Evolutionary conservation across 257 asterid species (phyloP).

Genomic region (Capsicum chinense): DNA sequence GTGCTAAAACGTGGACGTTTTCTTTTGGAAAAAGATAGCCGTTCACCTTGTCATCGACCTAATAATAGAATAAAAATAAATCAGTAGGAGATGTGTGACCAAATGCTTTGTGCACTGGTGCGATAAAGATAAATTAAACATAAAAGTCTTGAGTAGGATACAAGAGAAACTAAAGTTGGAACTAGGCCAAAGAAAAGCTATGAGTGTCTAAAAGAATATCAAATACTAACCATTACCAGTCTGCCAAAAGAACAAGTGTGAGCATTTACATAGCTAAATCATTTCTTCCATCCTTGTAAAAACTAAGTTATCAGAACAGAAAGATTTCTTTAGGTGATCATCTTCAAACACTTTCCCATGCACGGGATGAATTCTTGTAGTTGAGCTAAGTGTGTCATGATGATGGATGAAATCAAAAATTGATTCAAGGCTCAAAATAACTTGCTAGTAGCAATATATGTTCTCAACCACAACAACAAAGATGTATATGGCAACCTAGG

Average conservation of each 20-base stretch:
- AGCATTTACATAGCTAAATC: neutral
- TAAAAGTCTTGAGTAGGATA: neutral
- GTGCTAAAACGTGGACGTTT: slow-evolving; percentile 49
- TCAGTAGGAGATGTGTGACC: slow-evolving; percentile 24
- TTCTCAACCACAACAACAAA: neutral
- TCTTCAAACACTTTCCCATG: neutral
- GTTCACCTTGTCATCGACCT: slow-evolving; percentile 80
- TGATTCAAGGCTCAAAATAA: neutral
- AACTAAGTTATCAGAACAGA: neutral
- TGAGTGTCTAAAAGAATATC: neutral
- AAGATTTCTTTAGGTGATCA: slow-evolving; percentile 10
- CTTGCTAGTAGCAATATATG: neutral
- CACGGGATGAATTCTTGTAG: slow-evolving; percentile 1
- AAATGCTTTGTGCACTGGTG: slow-evolving; percentile 12
- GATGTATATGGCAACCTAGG: slow-evolving; percentile 21
- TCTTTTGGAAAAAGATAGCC: slow-evolving; percentile 79
- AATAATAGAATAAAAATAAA: slow-evolving; percentile 32
- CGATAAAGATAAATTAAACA: slow-evolving; percentile 5
- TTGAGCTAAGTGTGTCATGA: slow-evolving; percentile 17
- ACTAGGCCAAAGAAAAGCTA: slow-evolving; percentile 6
- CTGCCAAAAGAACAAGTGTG: neutral
- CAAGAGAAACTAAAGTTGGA: neutral
- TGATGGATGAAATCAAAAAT: slow-evolving; percentile 4
- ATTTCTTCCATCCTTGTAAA: neutral
- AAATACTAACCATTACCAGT: neutral